phyloP scores from a whole-genome alignment of 2,329 filamentous ascomycete genomes.

The Madurella fahalii region DNA sequence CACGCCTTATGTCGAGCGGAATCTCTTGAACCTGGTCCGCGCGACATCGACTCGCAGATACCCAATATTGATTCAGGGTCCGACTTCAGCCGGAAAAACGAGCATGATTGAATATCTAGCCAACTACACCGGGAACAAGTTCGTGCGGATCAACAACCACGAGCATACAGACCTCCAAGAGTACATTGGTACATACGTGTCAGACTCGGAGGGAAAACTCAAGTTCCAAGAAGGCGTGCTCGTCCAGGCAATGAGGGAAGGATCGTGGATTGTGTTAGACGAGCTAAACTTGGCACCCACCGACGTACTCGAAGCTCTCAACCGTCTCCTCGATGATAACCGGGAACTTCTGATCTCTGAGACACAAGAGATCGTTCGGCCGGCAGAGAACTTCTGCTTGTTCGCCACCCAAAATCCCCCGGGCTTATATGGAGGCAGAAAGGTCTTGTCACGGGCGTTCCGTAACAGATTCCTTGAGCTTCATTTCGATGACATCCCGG shows the following conservation, averaged over 20 bases:
- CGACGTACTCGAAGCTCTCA: conserved; percentile 93
- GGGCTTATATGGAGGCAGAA: conserved; percentile 90
- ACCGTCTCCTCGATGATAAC: conserved; percentile 93
- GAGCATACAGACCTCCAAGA: conserved; percentile 98
- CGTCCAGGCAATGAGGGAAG: conserved; percentile 85
- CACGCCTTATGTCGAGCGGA: conserved; percentile 90
- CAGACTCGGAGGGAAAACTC: conserved; percentile 76
- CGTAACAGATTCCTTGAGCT: conserved; percentile 95
- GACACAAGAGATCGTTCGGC: conserved; percentile 88
- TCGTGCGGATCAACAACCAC: conserved; percentile 98
- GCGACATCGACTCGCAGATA: conserved; percentile 89
- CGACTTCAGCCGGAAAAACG: conserved; percentile 95
- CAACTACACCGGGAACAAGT: conserved; percentile 94
- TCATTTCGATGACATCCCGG: conserved; percentile 96
- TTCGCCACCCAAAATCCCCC: conserved; percentile 98
- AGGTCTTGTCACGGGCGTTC: conserved; percentile 89
- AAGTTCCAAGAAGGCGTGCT: conserved; percentile 90
- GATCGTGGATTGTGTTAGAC: conserved; percentile 97
- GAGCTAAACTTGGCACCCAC: conserved; percentile 96
- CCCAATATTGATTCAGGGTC: conserved; percentile 91
- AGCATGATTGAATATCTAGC: conserved; percentile 99
- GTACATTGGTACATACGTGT: conserved; percentile 92
- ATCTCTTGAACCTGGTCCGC: conserved; percentile 88
- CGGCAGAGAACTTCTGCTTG: conserved; percentile 93
- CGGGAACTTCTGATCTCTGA: conserved; percentile 93